Evolutionary conservation across 768 basidiomycete species (phyloP).

Genomic region (Suillus plorans): DNA sequence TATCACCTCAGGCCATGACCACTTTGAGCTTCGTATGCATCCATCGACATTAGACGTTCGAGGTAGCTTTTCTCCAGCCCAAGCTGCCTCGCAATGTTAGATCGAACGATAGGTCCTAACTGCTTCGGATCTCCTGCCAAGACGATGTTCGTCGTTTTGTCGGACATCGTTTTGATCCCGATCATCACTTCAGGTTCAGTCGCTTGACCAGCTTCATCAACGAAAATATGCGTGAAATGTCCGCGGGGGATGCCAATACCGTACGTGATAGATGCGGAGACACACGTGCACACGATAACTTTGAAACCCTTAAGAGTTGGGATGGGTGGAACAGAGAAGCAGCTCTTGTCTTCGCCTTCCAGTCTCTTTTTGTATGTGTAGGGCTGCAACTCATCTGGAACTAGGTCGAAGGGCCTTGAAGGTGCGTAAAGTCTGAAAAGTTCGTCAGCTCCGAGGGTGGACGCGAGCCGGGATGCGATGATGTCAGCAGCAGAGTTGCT

Average conservation of each 20-base stretch:
- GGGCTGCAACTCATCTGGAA: constrained; percentile 37
- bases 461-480: constrained; percentile 44
- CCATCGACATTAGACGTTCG: constrained; percentile 55
- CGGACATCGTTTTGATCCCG: constrained; percentile 59
- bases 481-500: constrained; percentile 69
- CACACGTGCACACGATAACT: constrained; percentile 65
- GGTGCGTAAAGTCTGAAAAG: constrained; percentile 58
- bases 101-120: constrained; percentile 67
- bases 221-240: constrained; percentile 66
- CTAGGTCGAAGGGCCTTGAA: constrained; percentile 36
- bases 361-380: constrained; percentile 40
- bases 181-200: constrained; percentile 69
- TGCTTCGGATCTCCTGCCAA: constrained; percentile 74
- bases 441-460: constrained; percentile 30
- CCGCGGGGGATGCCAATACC: constrained; percentile 59
- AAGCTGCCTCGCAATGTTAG: constrained; percentile 51
- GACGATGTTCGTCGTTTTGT: constrained; percentile 52
- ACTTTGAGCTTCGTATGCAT: constrained; percentile 37
- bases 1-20: constrained; percentile 37
- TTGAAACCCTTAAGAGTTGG: constrained; percentile 41
- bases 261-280: constrained; percentile 55
- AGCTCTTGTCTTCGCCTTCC: neutral
- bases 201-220: constrained; percentile 74
- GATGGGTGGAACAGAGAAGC: constrained; percentile 39
- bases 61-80: constrained; percentile 62